Evolutionary conservation across 768 basidiomycete species (phyloP).

Genomic region (Panaeolus papilionaceus): DNA sequence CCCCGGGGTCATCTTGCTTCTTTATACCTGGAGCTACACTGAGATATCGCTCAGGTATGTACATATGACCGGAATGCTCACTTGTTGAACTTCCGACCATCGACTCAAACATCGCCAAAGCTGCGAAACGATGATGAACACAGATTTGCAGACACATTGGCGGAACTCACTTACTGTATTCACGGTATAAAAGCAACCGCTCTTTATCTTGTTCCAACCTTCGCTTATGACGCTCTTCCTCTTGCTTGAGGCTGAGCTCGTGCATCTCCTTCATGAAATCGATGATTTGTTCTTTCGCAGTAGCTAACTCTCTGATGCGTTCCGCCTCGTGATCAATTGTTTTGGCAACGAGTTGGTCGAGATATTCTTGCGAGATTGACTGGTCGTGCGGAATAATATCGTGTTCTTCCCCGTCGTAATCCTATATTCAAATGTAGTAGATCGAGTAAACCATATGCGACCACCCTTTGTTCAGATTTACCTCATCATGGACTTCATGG

Average conservation of each 20-base stretch:
- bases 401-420: too few relatives aligned
- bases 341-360: neutral
- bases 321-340: neutral
- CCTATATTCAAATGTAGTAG: too few relatives aligned
- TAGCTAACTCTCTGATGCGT: neutral
- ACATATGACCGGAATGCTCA: neutral
- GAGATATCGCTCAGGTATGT: too few relatives aligned
- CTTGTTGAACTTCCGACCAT: neutral
- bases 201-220: neutral
- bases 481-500: too few relatives aligned
- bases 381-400: too few relatives aligned
- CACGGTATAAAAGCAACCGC: neutral
- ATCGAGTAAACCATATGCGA: too few relatives aligned
- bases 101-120: neutral
- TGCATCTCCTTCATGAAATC: conserved; percentile 1
- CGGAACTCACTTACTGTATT: neutral
- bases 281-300: neutral
- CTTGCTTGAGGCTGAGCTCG: neutral
- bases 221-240: neutral
- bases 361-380: too few relatives aligned
- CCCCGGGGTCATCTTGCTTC: neutral
- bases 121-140: neutral
- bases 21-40: neutral
- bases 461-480: too few relatives aligned
- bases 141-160: neutral